A percentile compares a stretch with the other conserved stretches of the same genome.
Evolutionary conservation across 1,284 basidiomycete genomes (phyloP).

Genomic region (Macrocybe sp.): DNA sequence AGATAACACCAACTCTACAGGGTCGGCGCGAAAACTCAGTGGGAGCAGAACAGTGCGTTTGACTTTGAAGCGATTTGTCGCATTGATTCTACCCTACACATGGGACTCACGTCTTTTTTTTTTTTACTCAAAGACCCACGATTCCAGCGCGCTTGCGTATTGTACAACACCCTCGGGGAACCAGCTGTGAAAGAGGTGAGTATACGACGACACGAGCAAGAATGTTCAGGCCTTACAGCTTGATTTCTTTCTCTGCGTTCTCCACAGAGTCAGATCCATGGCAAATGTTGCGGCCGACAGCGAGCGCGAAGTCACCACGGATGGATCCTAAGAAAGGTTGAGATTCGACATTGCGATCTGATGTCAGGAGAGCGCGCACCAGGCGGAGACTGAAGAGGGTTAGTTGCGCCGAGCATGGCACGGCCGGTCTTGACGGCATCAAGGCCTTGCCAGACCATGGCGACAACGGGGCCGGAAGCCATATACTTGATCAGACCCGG

Average conservation of each 20-base stretch:
- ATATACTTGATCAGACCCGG: slow-evolving; percentile 91
- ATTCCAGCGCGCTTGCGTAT: slow-evolving; percentile 64
- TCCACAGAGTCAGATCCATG: slow-evolving; percentile 94
- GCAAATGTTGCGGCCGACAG: slow-evolving; percentile 91
- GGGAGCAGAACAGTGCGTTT: slow-evolving; percentile 5
- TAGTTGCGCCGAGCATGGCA: slow-evolving; percentile 94
- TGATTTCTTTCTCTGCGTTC: slow-evolving; percentile 89
- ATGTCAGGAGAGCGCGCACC: slow-evolving; percentile 40
- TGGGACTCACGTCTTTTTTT: too few species aligned
- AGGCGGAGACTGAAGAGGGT: slow-evolving; percentile 87
- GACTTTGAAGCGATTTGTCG: too few species aligned
- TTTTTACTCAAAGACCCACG: slow-evolving; percentile 82
- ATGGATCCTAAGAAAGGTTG: slow-evolving; percentile 59
- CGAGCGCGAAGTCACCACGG: slow-evolving; percentile 90
- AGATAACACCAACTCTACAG: slow-evolving; percentile 15
- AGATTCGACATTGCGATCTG: neutral
- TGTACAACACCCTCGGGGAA: slow-evolving; percentile 82
- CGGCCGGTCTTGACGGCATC: slow-evolving; percentile 97
- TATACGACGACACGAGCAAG: neutral
- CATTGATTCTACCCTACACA: too few species aligned
- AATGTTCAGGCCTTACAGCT: slow-evolving; percentile 53
- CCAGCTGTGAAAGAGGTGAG: slow-evolving; percentile 48
- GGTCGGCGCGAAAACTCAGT: neutral
- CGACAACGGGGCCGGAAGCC: slow-evolving; percentile 93
- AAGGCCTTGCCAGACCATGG: slow-evolving; percentile 96